phyloP scores from a whole-genome alignment of 2,329 filamentous ascomycete genomes.

The Fusarium decemcellulare region DNA sequence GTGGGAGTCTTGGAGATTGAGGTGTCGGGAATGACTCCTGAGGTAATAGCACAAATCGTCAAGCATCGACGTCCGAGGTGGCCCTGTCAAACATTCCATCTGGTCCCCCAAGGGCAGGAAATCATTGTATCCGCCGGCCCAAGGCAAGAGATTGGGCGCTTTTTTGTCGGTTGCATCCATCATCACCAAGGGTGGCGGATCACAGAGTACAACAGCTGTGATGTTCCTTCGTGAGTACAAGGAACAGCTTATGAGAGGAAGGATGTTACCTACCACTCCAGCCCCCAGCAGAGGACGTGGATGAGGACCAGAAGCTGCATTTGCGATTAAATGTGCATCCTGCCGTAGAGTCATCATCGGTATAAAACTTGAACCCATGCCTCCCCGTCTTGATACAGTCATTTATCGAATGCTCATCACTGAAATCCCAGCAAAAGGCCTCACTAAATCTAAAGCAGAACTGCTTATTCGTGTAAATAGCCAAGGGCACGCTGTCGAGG shows the following conservation, averaged over 20 bases:
- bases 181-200: neutral
- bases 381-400: neutral
- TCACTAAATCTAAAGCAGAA: neutral
- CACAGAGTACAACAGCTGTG: conserved; percentile 4
- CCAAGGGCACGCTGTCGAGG: neutral
- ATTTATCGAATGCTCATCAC: too few species aligned
- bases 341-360: too few species aligned
- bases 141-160: neutral
- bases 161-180: too few species aligned
- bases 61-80: conserved; percentile 2
- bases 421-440: neutral
- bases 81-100: neutral
- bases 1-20: neutral
- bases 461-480: neutral
- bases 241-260: too few species aligned
- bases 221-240: neutral
- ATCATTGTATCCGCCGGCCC: conserved; percentile 1
- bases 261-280: neutral
- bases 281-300: neutral
- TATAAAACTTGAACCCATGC: too few species aligned
- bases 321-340: neutral
- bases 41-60: conserved; percentile 8
- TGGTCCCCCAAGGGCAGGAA: neutral
- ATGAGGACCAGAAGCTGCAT: neutral
- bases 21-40: neutral